Percentiles rank a stretch among this genome's conserved stretches.
These are phyloP conservation scores for Aspergillus brasiliensis DNA, from an alignment of 2,329 filamentous ascomycete genomes.

Conservation along the genomic window DNA sequence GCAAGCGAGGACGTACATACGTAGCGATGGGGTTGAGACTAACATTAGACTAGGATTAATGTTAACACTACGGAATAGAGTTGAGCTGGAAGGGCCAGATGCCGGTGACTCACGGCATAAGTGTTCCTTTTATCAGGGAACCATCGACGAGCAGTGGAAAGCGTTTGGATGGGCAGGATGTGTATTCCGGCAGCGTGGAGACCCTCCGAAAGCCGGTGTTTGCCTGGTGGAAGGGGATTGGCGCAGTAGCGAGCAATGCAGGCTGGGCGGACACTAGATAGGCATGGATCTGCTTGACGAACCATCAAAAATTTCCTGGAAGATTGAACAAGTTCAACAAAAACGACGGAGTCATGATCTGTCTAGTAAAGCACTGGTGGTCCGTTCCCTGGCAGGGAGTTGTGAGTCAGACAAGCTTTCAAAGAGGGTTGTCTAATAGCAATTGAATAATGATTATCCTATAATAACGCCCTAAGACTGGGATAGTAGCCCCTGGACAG, in stretches of 20 bases:
- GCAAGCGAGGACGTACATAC: not conserved
- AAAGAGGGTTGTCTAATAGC: conserved; percentile 3
- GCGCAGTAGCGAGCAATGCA: conserved; percentile 13
- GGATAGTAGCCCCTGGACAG: not conserved
- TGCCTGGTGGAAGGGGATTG: not conserved
- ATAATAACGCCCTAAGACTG: not conserved
- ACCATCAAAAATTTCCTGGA: conserved; percentile 9
- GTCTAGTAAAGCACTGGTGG: not conserved
- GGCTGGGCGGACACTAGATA: conserved; percentile 7
- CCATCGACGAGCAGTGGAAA: not conserved
- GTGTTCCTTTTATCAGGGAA: not conserved
- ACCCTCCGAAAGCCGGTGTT: conserved; percentile 7
- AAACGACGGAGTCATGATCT: not conserved
- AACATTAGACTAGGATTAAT: not conserved
- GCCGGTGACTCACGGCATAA: not conserved
- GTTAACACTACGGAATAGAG: not conserved
- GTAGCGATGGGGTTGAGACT: not conserved
- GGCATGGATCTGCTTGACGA: conserved; percentile 13
- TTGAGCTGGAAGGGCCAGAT: not conserved
- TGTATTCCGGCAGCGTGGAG: not conserved
- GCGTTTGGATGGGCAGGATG: not conserved
- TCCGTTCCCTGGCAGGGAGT: not conserved
- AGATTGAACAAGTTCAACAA: not conserved
- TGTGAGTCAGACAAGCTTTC: not conserved
- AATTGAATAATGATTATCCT: conserved; percentile 11